These are phyloP conservation scores for Boletus pseudo-olivaceus DNA, from an alignment of 768 basidiomycete species.

Conservation along the genomic window DNA sequence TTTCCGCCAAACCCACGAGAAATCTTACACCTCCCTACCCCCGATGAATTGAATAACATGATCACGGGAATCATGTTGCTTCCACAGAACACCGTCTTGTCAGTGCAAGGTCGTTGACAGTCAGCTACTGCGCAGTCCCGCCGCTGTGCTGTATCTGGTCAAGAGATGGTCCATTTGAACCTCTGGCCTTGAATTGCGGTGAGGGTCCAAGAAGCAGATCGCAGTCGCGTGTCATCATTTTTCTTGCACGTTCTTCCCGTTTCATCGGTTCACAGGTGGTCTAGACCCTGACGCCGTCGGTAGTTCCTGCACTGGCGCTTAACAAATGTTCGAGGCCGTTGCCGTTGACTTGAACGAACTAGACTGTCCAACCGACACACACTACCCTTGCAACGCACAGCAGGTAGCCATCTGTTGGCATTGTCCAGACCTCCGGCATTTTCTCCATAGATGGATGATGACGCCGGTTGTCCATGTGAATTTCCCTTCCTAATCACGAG, in stretches of 20 bases:
- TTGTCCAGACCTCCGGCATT: constrained; percentile 8
- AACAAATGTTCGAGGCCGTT: constrained; percentile 7
- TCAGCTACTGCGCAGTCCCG: background rate
- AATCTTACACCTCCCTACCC: background rate
- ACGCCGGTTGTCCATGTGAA: background rate
- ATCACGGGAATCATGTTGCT: background rate
- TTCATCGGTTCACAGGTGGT: background rate
- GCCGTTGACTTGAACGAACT: background rate
- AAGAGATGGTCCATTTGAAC: background rate
- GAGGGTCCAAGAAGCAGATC: background rate
- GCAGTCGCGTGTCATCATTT: background rate
- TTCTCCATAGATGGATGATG: background rate
- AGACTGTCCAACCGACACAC: background rate
- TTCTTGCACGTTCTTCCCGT: background rate
- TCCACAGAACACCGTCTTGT: background rate
- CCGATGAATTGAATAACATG: background rate
- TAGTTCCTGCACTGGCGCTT: background rate
- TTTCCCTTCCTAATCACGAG: background rate
- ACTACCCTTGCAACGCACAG: background rate
- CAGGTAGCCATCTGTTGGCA: constrained; percentile 4
- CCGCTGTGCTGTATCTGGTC: background rate
- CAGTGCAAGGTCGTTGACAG: background rate
- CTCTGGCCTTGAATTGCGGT: background rate
- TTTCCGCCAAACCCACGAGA: background rate
- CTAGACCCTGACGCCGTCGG: constrained; percentile 1